A percentile compares a stretch with the other conserved stretches of the same genome.
phyloP scores from a whole-genome alignment of 208 protist species.

The Trichomonas gallinae region DNA sequence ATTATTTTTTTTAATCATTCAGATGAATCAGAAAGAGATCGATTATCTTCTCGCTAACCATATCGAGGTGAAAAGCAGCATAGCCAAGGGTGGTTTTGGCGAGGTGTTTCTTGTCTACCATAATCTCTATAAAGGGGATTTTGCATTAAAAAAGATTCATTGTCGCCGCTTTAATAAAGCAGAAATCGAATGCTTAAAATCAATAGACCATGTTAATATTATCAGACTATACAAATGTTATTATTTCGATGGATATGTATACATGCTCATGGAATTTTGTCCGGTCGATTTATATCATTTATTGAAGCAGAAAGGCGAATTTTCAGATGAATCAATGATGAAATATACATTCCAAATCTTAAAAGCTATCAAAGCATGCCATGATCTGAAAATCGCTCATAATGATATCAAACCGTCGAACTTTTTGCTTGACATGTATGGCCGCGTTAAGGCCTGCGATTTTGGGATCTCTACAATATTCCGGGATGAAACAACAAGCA shows the following conservation, averaged over 20 bases:
- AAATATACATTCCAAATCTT: not conserved
- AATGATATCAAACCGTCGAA: not conserved
- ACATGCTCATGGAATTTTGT: not conserved
- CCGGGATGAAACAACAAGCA: not conserved
- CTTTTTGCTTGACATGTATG: not conserved
- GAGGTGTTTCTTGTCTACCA: not conserved
- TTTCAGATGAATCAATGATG: too few species aligned
- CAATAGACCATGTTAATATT: not conserved
- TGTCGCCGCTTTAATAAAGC: not conserved
- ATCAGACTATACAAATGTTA: not conserved
- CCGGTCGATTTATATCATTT: not conserved
- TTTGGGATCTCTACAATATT: not conserved
- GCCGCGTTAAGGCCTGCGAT: not conserved
- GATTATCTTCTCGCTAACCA: too few species aligned
- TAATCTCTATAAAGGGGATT: not conserved
- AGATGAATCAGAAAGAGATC: too few species aligned
- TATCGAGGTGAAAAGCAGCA: too few species aligned
- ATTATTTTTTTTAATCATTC: too few species aligned
- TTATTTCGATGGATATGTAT: not conserved
- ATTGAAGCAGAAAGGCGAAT: not conserved
- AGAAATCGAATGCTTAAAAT: not conserved
- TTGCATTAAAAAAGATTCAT: not conserved
- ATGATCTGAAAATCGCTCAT: not conserved
- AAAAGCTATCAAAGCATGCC: not conserved
- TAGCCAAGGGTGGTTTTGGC: too few species aligned